Conservation (phyloP, 1,139 yeast species). For the Pichia sp. region DNA sequence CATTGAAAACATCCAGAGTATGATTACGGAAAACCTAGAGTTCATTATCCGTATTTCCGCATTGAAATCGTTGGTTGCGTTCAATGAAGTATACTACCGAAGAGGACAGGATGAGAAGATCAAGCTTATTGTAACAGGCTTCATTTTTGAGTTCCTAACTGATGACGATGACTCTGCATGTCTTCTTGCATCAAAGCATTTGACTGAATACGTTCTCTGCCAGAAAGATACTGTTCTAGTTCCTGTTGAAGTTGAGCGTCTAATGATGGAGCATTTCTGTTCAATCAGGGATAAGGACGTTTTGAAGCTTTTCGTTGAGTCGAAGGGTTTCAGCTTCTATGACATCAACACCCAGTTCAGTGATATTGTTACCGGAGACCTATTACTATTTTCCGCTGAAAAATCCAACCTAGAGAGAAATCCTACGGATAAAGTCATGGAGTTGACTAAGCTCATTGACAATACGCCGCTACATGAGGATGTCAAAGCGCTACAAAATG, state of each 20-base stretch:
- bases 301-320: slow-evolving; percentile 10
- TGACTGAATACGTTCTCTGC: slow-evolving; percentile 29
- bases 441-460: slow-evolving; percentile 14
- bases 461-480: neutral
- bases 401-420: slow-evolving; percentile 48
- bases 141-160: slow-evolving; percentile 40
- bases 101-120: slow-evolving; percentile 3
- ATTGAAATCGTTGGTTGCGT: slow-evolving; percentile 41
- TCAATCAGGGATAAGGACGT: neutral
- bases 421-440: slow-evolving; percentile 25
- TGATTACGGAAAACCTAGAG: slow-evolving; percentile 42
- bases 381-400: slow-evolving; percentile 45
- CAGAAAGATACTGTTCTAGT: slow-evolving; percentile 20
- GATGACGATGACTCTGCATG: slow-evolving; percentile 62
- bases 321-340: slow-evolving; percentile 15
- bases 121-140: slow-evolving; percentile 22
- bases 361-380: slow-evolving; percentile 14
- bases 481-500: neutral
- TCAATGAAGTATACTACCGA: slow-evolving; percentile 15
- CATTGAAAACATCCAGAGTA: slow-evolving; percentile 31
- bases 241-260: slow-evolving; percentile 32
- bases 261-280: slow-evolving; percentile 24
- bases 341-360: slow-evolving; percentile 13
- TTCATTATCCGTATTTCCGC: slow-evolving; percentile 46
- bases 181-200: slow-evolving; percentile 34